These are phyloP conservation scores for Fusarium sororula DNA, from an alignment of 2,329 filamentous ascomycete species.

Conservation along the genomic window DNA sequence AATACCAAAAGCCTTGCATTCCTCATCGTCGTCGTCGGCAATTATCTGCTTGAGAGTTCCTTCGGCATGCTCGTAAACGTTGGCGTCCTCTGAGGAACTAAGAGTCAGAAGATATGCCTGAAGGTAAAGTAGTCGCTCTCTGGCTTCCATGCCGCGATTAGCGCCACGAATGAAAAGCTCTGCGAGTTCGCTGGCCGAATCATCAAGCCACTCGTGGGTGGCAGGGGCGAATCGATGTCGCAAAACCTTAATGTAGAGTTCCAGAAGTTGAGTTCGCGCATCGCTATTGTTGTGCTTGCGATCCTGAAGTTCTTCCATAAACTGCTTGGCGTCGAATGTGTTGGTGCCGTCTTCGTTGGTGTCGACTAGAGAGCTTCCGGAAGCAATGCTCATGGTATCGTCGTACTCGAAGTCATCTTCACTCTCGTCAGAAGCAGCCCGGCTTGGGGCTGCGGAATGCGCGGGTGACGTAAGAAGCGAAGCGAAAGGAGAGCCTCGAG, in stretches of 20 bases:
- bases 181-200: slow-evolving; percentile 62
- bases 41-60: slow-evolving; percentile 49
- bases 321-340: slow-evolving; percentile 67
- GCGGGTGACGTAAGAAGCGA: slow-evolving; percentile 67
- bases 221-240: slow-evolving; percentile 54
- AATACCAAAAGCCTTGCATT: slow-evolving; percentile 74
- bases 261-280: slow-evolving; percentile 65
- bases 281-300: slow-evolving; percentile 81
- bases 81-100: slow-evolving; percentile 69
- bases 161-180: slow-evolving; percentile 77
- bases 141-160: slow-evolving; percentile 72
- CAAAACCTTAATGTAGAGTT: slow-evolving; percentile 58
- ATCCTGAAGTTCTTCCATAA: slow-evolving; percentile 75
- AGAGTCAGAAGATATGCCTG: slow-evolving; percentile 77
- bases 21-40: slow-evolving; percentile 68
- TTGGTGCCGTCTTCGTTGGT: slow-evolving; percentile 73
- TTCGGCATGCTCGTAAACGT: slow-evolving; percentile 45
- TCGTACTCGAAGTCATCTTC: slow-evolving; percentile 62
- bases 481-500: slow-evolving; percentile 65
- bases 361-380: slow-evolving; percentile 55
- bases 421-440: slow-evolving; percentile 69
- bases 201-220: slow-evolving; percentile 60
- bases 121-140: slow-evolving; percentile 75
- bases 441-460: slow-evolving; percentile 67
- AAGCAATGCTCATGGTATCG: slow-evolving; percentile 55